Conservation (phyloP, 2,329 filamentous ascomycete species). For the Penicillium sp. region DNA sequence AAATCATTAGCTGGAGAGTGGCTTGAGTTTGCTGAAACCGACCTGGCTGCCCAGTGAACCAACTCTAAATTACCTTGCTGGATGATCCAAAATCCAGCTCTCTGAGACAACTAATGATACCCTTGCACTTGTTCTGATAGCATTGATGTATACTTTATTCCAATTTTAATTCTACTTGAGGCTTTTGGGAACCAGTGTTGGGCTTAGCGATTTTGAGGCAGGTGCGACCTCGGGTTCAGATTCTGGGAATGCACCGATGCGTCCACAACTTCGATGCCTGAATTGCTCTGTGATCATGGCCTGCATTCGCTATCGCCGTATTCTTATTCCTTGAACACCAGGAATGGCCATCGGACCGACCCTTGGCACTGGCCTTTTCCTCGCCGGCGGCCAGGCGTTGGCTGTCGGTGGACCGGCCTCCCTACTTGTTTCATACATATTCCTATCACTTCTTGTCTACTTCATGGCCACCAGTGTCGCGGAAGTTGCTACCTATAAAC, state of each 20-base stretch:
- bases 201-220: constrained; percentile 3
- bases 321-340: constrained; percentile 15
- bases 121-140: constrained; percentile 13
- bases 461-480: constrained; percentile 48
- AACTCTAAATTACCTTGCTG: background rate
- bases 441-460: constrained; percentile 49
- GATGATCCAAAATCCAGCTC: background rate
- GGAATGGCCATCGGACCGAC: constrained; percentile 59
- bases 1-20: constrained; percentile 44
- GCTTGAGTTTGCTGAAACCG: constrained; percentile 46
- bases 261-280: background rate
- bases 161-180: background rate
- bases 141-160: background rate
- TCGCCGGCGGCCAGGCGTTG: constrained; percentile 56
- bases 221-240: constrained; percentile 7
- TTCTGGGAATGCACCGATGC: background rate
- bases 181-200: background rate
- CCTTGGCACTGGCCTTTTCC: constrained; percentile 57
- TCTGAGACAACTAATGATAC: constrained; percentile 19
- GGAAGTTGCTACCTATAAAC: constrained; percentile 41
- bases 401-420: constrained; percentile 54
- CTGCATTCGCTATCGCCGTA: constrained; percentile 5
- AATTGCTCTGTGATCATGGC: background rate
- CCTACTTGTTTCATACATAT: constrained; percentile 53
- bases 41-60: constrained; percentile 36